Conservation (phyloP, 2,329 filamentous ascomycete species). For the Harringtonia lauricola region DNA sequence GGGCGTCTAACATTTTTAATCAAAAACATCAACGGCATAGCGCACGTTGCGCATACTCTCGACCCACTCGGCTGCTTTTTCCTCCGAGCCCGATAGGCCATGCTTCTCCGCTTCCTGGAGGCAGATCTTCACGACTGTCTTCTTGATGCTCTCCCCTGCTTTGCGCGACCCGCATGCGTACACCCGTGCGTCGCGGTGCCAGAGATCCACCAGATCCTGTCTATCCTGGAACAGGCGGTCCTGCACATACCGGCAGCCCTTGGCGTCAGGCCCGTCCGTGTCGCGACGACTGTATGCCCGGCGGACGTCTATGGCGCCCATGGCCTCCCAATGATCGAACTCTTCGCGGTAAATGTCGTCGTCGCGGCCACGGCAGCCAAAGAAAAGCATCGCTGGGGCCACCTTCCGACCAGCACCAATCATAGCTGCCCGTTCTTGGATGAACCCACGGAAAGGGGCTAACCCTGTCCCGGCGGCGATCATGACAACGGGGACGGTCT, state of each 20-base stretch:
- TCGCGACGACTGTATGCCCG: slow-evolving; percentile 43
- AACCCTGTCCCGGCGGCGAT: slow-evolving; percentile 43
- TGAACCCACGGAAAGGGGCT: slow-evolving; percentile 52
- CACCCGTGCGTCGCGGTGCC: slow-evolving; percentile 32
- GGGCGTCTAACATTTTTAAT: too few species aligned
- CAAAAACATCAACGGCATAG: slow-evolving; percentile 52
- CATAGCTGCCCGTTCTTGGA: slow-evolving; percentile 48
- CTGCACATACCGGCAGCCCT: slow-evolving; percentile 28
- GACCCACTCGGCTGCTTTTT: slow-evolving; percentile 34
- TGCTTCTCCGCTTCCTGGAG: slow-evolving; percentile 20
- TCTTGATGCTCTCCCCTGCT: slow-evolving; percentile 29
- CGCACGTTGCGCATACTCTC: slow-evolving; percentile 40
- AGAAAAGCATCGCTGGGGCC: slow-evolving; percentile 53
- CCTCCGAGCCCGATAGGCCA: slow-evolving; percentile 18
- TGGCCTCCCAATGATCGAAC: slow-evolving; percentile 45
- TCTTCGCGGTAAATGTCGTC: slow-evolving; percentile 52
- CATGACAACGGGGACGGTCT: slow-evolving; percentile 38
- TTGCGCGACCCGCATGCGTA: slow-evolving; percentile 49
- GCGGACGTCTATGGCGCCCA: slow-evolving; percentile 49
- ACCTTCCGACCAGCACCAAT: slow-evolving; percentile 37
- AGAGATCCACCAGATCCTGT: slow-evolving; percentile 20
- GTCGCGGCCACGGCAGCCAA: slow-evolving; percentile 45
- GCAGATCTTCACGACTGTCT: slow-evolving; percentile 22
- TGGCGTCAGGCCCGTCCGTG: slow-evolving; percentile 26
- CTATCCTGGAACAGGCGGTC: slow-evolving; percentile 34